A percentile compares a stretch with the other conserved stretches of the same genome.
Evolutionary conservation across 148 eudicot species (phyloP).

Genomic region (Chenopodium suecicum): DNA sequence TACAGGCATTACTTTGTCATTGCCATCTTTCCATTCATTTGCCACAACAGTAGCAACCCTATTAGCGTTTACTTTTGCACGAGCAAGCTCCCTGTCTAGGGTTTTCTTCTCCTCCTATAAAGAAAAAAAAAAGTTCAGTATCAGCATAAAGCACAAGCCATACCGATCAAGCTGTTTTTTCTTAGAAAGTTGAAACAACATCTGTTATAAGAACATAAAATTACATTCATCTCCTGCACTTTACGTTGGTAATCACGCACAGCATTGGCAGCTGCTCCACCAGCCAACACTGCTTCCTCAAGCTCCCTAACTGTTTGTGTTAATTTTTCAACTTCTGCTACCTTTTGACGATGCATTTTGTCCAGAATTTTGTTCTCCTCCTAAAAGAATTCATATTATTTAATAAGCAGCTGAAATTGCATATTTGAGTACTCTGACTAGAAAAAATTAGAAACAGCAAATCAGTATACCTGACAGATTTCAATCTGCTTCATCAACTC

Average conservation of each 20-base stretch:
- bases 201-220: not conserved
- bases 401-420: not conserved
- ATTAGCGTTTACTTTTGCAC: constrained; percentile 89
- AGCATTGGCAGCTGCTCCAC: constrained; percentile 98
- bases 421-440: not conserved
- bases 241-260: constrained; percentile 97
- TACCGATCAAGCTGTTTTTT: not conserved
- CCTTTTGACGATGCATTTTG: constrained; percentile 93
- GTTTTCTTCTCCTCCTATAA: constrained; percentile 79
- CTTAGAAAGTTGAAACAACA: constrained; percentile 8
- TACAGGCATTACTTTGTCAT: constrained; percentile 97
- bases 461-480: constrained; percentile 78
- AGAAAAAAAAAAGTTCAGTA: not conserved
- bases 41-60: constrained; percentile 96
- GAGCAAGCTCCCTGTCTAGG: constrained; percentile 89
- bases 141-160: constrained; percentile 6
- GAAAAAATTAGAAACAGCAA: not conserved
- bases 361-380: constrained; percentile 92
- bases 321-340: constrained; percentile 91
- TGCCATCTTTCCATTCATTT: constrained; percentile 99
- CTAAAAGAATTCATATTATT: constrained; percentile 37
- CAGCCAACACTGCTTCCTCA: constrained; percentile 95
- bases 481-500: constrained; percentile 92
- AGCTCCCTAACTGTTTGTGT: constrained; percentile 90
- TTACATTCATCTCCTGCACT: constrained; percentile 93